Evolutionary conservation across 2,329 filamentous ascomycete species (phyloP).

Genomic region (Madurella mycetomatis): DNA sequence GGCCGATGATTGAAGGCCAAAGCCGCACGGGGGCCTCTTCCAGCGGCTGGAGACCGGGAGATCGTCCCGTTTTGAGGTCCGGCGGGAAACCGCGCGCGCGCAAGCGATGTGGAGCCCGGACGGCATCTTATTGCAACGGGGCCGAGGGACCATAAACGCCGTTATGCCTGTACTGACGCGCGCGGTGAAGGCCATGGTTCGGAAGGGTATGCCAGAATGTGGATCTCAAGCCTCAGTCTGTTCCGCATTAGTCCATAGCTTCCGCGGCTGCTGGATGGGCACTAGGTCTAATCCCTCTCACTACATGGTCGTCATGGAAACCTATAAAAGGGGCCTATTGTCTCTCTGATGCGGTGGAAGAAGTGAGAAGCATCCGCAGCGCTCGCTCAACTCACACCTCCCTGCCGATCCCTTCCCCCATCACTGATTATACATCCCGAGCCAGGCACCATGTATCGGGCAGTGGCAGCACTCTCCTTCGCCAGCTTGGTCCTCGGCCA

Average conservation of each 20-base stretch:
- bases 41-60: constrained; percentile 9
- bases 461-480: constrained; percentile 24
- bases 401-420: background rate
- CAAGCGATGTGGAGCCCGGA: constrained; percentile 2
- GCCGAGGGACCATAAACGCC: background rate
- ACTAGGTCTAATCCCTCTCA: background rate
- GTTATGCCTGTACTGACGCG: constrained; percentile 3
- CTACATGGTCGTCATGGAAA: background rate
- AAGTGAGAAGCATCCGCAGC: constrained; percentile 4
- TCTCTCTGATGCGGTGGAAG: background rate
- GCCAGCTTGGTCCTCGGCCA: constrained; percentile 30
- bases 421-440: background rate
- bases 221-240: background rate
- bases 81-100: constrained; percentile 1
- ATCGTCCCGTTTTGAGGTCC: constrained; percentile 14
- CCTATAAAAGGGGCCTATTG: constrained; percentile 1
- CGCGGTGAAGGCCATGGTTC: background rate
- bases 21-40: background rate
- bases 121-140: constrained; percentile 11
- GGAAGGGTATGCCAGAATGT: background rate
- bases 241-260: background rate
- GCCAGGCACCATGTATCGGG: constrained; percentile 21
- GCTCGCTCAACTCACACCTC: background rate
- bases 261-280: background rate
- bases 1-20: background rate